Conservation (phyloP, 2,329 filamentous ascomycete genomes). For the Camillea tinctor region DNA sequence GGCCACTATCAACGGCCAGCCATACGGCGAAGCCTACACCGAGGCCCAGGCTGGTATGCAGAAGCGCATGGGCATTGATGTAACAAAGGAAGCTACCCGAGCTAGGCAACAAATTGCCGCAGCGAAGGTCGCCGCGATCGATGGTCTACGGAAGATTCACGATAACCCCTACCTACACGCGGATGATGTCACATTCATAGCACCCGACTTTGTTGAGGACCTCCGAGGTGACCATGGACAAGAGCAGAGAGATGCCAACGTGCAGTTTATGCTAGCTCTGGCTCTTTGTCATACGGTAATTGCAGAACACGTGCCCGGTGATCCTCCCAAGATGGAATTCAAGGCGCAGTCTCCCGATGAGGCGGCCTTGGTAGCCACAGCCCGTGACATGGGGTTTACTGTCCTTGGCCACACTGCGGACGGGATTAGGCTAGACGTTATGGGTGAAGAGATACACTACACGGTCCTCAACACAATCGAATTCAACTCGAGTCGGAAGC, state of each 20-base stretch:
- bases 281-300: slow-evolving; percentile 98
- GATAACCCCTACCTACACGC: slow-evolving; percentile 90
- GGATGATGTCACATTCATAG: slow-evolving; percentile 87
- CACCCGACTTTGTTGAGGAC: slow-evolving; percentile 84
- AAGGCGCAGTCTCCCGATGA: slow-evolving; percentile 98
- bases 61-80: slow-evolving; percentile 82
- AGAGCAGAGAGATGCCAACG: slow-evolving; percentile 74
- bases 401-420: slow-evolving; percentile 79
- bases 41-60: slow-evolving; percentile 97
- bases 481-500: slow-evolving; percentile 94
- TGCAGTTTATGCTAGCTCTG: slow-evolving; percentile 90
- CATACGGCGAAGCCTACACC: slow-evolving; percentile 96
- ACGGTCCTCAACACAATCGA: slow-evolving; percentile 91
- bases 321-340: slow-evolving; percentile 87
- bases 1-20: slow-evolving; percentile 90
- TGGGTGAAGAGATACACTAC: slow-evolving; percentile 83
- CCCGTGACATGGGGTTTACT: slow-evolving; percentile 92
- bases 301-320: slow-evolving; percentile 83
- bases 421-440: slow-evolving; percentile 79
- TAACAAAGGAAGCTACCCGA: slow-evolving; percentile 73
- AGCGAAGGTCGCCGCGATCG: slow-evolving; percentile 71
- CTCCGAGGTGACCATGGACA: slow-evolving; percentile 72
- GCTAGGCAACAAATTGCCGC: slow-evolving; percentile 75
- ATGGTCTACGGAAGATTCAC: slow-evolving; percentile 71
- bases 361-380: slow-evolving; percentile 88